These are phyloP conservation scores for Simmondsia chinensis DNA, from an alignment of 148 eudicot genomes.

Conservation along the genomic window DNA sequence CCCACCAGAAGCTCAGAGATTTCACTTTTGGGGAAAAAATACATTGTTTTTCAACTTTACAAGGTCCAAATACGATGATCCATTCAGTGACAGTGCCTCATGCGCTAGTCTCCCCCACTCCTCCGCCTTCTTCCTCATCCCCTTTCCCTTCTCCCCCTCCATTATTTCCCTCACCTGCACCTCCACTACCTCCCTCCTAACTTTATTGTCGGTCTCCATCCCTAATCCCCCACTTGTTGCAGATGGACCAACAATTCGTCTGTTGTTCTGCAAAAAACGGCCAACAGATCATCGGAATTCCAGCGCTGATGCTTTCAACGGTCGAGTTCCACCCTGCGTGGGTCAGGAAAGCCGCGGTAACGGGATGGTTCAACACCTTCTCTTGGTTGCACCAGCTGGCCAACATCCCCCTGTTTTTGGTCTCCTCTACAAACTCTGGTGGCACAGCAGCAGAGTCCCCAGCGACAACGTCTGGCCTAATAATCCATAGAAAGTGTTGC, in stretches of 20 bases:
- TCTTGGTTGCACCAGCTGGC: slow-evolving; percentile 11
- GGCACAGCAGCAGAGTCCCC: not conserved
- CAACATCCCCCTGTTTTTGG: slow-evolving; percentile 1
- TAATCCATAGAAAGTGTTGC: slow-evolving; percentile 6
- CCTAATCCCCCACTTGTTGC: slow-evolving; percentile 9
- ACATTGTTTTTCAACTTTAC: no score
- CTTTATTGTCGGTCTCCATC: slow-evolving; percentile 3
- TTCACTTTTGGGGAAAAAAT: no score
- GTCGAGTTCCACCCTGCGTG: slow-evolving; percentile 17
- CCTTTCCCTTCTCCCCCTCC: slow-evolving; percentile 9
- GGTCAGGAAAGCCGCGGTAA: not conserved
- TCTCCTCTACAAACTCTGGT: not conserved
- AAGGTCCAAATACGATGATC: slow-evolving; percentile 2
- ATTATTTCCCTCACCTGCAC: slow-evolving; percentile 1
- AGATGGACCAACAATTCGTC: slow-evolving; percentile 9
- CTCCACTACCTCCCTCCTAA: slow-evolving; percentile 2
- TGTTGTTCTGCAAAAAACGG: slow-evolving; percentile 11
- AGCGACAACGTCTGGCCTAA: not conserved
- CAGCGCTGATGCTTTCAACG: slow-evolving; percentile 7
- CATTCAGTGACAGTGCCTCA: not conserved
- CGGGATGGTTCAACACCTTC: slow-evolving; percentile 2
- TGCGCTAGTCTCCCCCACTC: slow-evolving; percentile 4
- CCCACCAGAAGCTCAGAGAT: no score
- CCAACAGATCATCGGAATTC: slow-evolving; percentile 13
- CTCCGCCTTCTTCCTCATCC: slow-evolving; percentile 3